Conservation (phyloP, 1,139 yeast species). For the Blastobotrys persicus region DNA sequence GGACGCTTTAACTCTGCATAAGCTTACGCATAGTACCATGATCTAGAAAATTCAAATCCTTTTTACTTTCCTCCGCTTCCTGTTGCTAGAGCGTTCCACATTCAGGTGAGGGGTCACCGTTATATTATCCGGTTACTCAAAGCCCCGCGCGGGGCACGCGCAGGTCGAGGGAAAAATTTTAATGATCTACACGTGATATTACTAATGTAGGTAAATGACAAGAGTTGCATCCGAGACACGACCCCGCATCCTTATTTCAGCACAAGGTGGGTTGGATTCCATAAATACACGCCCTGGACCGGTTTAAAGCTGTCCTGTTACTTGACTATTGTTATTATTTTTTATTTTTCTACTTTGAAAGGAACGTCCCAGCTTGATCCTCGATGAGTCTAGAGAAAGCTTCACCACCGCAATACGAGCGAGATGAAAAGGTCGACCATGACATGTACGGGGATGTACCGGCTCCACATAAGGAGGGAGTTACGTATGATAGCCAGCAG, state of each 20-base stretch:
- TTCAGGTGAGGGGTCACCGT: no score
- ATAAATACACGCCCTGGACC: neutral
- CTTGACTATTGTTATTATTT: no score
- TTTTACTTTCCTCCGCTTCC: no score
- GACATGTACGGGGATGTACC: conserved; percentile 5
- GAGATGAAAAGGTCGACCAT: neutral
- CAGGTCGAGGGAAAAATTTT: neutral
- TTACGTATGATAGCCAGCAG: conserved; percentile 5
- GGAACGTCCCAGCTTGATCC: no score
- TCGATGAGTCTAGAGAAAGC: neutral
- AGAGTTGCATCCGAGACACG: neutral
- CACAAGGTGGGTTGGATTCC: neutral
- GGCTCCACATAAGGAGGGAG: conserved; percentile 10
- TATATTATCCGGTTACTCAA: neutral
- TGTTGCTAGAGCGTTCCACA: no score
- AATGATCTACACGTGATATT: neutral
- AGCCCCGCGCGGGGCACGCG: neutral
- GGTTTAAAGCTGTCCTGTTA: neutral
- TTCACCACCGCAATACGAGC: neutral
- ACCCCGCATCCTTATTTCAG: neutral
- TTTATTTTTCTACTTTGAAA: no score
- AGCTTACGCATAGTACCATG: neutral
- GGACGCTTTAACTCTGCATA: neutral
- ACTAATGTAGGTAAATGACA: neutral
- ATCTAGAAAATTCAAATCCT: no score